Evolutionary conservation across 2,329 filamentous ascomycete species (phyloP), one percentile per base, ranked within the genome.

Genomic region (Sarocladiaceae sp.): DNA sequence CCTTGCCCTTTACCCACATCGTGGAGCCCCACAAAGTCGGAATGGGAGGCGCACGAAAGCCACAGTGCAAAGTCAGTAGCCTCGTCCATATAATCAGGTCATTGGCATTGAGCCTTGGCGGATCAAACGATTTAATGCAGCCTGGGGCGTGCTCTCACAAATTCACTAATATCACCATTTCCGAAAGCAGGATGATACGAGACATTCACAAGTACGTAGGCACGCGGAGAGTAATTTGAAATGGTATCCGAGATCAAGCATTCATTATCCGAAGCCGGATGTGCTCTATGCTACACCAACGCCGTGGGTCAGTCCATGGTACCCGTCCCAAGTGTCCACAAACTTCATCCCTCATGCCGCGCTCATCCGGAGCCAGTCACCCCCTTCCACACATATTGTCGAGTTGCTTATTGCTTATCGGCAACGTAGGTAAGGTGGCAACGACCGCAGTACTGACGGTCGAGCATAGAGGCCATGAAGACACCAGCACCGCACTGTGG

Each of bases 401-500:
- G 29, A 36, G 22, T 22, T 18, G 57, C 65, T 76, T 78, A 80
- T 66, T 77, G 76, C 78, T 86, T 84, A 74, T 86, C 83, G 70
- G 86, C 86, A 71, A 86, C 83, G 75, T 87, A 87, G 74, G 83
- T 86, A 59, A 86, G 74, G 74, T 86, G 83, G 82, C 83, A 87
- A 60, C 82, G 81, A 65, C 83, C 83, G 65, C 91, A 96, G 87
- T 97, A 96, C 80, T 99, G 95, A 75, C 94, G 90, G 81, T 99
- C 96, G 79, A 96, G 88, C 92, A 97, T 97, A 73, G 94, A 90
- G 73, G 94, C 94, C 94, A 99, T 99, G 88, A 99, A 99, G 82
- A 99, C 87, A 92, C 94, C 94, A 69, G 95, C 94, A 84, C 94
- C 94, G 78, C 94, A 99, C 91, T 96, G 59, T 47, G 17, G 7